A percentile compares a stretch with the other conserved stretches of the same genome.
phyloP scores from a whole-genome alignment of 768 basidiomycete species.

The Podaxis sp. region DNA sequence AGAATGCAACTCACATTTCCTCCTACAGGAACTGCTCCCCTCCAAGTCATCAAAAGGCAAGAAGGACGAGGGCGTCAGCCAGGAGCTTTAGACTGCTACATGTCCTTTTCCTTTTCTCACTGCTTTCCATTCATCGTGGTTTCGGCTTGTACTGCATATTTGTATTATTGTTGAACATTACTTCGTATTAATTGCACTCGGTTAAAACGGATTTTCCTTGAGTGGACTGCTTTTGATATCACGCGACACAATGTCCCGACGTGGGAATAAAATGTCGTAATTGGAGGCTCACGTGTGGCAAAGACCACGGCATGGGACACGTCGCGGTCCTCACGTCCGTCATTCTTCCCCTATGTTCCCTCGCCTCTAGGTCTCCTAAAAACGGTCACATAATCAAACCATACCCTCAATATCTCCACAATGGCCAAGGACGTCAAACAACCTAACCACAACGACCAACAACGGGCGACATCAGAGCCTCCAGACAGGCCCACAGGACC shows the following conservation, averaged over 20 bases:
- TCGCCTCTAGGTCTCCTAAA: neutral
- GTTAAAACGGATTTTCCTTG: neutral
- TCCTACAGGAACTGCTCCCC: constrained; percentile 39
- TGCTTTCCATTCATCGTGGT: constrained; percentile 5
- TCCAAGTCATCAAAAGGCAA: constrained; percentile 35
- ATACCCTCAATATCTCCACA: neutral
- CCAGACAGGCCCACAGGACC: constrained; percentile 54
- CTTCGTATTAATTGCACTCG: neutral
- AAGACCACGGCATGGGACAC: constrained; percentile 1
- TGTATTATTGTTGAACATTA: constrained; percentile 17
- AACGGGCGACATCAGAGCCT: constrained; percentile 15
- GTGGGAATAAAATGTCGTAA: neutral
- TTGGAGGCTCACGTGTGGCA: neutral
- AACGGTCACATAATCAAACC: neutral
- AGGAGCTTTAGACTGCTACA: constrained; percentile 11
- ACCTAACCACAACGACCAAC: neutral
- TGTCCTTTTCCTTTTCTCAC: constrained; percentile 12
- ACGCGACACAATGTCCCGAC: neutral
- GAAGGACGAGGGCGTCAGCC: constrained; percentile 20
- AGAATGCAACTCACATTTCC: constrained; percentile 27
- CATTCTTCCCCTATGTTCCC: neutral
- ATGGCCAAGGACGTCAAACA: constrained; percentile 12
- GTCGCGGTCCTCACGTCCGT: constrained; percentile 4
- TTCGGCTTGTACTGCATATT: constrained; percentile 11
- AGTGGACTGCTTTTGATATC: neutral